Percentiles rank a stretch among this genome's conserved stretches.
Evolutionary conservation across 352 stramenopile species (phyloP).

Genomic region (Globisporangium spinosum): DNA sequence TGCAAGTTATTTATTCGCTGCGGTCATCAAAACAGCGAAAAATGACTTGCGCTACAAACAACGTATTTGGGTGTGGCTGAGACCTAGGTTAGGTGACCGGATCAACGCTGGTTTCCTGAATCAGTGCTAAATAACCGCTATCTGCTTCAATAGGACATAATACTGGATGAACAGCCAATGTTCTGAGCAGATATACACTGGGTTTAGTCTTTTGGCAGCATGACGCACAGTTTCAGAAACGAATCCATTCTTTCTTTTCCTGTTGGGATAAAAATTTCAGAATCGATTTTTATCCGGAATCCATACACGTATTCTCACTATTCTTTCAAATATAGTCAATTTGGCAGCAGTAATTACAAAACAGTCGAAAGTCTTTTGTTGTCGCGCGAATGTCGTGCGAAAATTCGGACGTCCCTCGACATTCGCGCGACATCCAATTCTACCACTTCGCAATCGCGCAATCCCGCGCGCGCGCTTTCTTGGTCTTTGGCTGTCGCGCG

Average conservation of each 20-base stretch:
- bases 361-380: background rate
- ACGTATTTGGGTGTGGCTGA: too few species aligned
- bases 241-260: background rate
- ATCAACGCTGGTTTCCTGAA: background rate
- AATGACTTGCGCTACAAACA: background rate
- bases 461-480: conserved; percentile 3
- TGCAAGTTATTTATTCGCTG: background rate
- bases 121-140: background rate
- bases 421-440: background rate
- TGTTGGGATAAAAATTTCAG: background rate
- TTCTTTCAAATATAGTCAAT: background rate
- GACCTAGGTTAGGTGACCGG: too few species aligned
- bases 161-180: too few species aligned
- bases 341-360: background rate
- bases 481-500: conserved; percentile 2
- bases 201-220: background rate
- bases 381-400: background rate
- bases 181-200: background rate
- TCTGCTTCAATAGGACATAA: too few species aligned
- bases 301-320: background rate
- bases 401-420: background rate
- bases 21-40: background rate
- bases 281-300: background rate
- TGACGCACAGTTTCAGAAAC: background rate
- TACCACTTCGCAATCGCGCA: background rate